Evolutionary conservation across 2,329 filamentous ascomycete species (phyloP), one percentile per base, ranked within the genome.

Genomic region (Ceratocystis colombiana): DNA sequence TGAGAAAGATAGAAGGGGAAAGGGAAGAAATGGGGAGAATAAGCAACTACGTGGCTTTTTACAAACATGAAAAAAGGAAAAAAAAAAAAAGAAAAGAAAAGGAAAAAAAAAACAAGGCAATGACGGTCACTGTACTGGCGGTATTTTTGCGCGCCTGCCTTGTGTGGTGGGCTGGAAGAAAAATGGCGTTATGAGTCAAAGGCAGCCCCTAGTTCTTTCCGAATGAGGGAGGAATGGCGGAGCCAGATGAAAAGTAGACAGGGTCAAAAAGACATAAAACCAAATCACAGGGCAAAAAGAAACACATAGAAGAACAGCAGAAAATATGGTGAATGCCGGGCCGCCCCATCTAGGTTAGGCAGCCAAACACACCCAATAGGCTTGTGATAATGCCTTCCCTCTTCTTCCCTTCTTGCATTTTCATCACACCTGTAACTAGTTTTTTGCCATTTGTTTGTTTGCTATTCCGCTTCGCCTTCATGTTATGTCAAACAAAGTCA

Each of bases 261-360:
- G 7, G 17, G 20, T 7, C 20, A 53, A 53, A 57, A 59, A 28
- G 28, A 28, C 28, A 4, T 15, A 59, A 59, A 20, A 10, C 17
- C 15, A 59, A 59, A 59, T 37, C n/a, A 20, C 53, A 30, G 55
- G 17, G 55, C 4, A 59, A 59, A 59, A 30, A 59, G 28, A 59
- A 59, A 30, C 20, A 37, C 17, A n/a, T 17, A 10, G 30, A 57
- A n/a, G 4, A 12, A 17, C 12, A 57, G 17, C 8, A 57, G n/a
- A 57, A 57, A 22, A 55, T 0, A 55, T 25, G 5, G 33, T 8
- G 7, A 37, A 10, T 37, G 12, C 55, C 17, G 12, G 55, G 28
- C 53, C 53, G 25, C 17, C 25, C 48, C 48, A 53, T 53, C 20
- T n/a, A 50, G n/a, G 46, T 20, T 50, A 50, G 22, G 22, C 48